Evolutionary conservation across 1,284 basidiomycete species (phyloP).

Genomic region (Leccinum huronense): DNA sequence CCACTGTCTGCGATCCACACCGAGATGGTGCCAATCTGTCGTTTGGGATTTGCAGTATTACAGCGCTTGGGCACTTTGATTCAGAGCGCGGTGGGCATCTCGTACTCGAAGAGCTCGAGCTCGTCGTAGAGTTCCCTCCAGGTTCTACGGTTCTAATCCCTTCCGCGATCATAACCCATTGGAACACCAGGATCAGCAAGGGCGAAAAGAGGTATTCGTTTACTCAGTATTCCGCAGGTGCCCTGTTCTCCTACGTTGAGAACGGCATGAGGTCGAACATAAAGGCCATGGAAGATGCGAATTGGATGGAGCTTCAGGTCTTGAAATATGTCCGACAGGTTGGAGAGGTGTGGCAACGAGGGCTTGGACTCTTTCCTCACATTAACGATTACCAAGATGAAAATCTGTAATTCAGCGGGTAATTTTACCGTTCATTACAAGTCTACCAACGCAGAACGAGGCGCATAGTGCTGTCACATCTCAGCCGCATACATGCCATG

Average conservation of each 20-base stretch:
- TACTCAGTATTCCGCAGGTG: not conserved
- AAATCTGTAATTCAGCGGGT: not conserved
- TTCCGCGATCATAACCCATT: not conserved
- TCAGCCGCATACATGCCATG: not conserved
- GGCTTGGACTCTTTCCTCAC: not conserved
- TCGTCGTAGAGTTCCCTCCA: slow-evolving; percentile 17
- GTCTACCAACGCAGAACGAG: not conserved
- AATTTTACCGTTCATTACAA: not conserved
- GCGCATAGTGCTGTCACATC: not conserved
- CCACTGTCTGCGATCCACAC: slow-evolving; percentile 1
- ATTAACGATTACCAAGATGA: not conserved
- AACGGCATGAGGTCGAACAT: not conserved
- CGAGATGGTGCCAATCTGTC: slow-evolving; percentile 9
- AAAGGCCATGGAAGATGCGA: not conserved
- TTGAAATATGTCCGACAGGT: not conserved
- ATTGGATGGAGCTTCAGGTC: not conserved
- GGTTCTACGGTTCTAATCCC: slow-evolving; percentile 7
- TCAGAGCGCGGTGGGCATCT: slow-evolving; percentile 11
- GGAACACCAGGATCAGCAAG: not conserved
- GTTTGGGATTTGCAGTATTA: slow-evolving; percentile 18
- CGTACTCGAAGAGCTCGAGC: slow-evolving; percentile 8
- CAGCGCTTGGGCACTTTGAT: slow-evolving; percentile 8
- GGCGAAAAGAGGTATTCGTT: not conserved
- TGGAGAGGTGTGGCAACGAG: not conserved
- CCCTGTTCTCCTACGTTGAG: not conserved